These are phyloP conservation scores for Euphorbia schlechtendalii DNA, from an alignment of 441 rosid genomes.

Conservation along the genomic window DNA sequence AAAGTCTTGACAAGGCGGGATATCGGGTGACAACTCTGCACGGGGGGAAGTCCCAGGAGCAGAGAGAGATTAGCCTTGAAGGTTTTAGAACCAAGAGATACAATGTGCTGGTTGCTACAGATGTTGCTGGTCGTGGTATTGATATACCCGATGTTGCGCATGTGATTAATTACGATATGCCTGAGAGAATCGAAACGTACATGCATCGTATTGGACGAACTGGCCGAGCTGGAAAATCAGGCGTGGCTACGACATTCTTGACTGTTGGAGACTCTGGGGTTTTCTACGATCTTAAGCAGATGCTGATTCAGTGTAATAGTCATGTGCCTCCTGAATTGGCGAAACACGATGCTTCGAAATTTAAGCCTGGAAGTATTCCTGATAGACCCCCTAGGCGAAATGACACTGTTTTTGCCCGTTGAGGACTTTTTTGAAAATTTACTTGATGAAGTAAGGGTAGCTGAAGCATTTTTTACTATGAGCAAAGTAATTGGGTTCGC, in stretches of 20 bases:
- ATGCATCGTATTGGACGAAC: slow-evolving; percentile 96
- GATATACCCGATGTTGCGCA: slow-evolving; percentile 94
- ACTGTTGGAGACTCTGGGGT: slow-evolving; percentile 64
- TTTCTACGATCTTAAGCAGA: slow-evolving; percentile 82
- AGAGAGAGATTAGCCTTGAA: slow-evolving; percentile 83
- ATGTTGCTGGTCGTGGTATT: slow-evolving; percentile 90
- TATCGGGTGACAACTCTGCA: slow-evolving; percentile 89
- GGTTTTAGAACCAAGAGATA: slow-evolving; percentile 81
- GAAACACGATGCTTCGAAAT: slow-evolving; percentile 81
- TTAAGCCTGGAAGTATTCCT: slow-evolving; percentile 80
- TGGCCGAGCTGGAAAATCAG: slow-evolving; percentile 94
- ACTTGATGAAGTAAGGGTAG: slow-evolving; percentile 3
- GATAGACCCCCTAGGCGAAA: slow-evolving; percentile 85
- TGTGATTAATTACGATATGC: slow-evolving; percentile 91
- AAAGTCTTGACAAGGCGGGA: slow-evolving; percentile 79
- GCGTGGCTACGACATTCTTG: slow-evolving; percentile 85
- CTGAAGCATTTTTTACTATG: slow-evolving; percentile 13
- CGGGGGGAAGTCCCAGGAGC: slow-evolving; percentile 95
- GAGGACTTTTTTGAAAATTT: slow-evolving; percentile 18
- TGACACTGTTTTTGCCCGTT: slow-evolving; percentile 73
- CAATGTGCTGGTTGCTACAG: slow-evolving; percentile 89
- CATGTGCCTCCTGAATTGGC: slow-evolving; percentile 83
- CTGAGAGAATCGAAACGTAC: slow-evolving; percentile 75
- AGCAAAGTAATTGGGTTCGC: neutral
- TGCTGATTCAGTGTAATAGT: slow-evolving; percentile 82